Base-by-base conservation (phyloP, 2,329 filamentous ascomycete genomes). In the Cladophialophora yegresii region DNA sequence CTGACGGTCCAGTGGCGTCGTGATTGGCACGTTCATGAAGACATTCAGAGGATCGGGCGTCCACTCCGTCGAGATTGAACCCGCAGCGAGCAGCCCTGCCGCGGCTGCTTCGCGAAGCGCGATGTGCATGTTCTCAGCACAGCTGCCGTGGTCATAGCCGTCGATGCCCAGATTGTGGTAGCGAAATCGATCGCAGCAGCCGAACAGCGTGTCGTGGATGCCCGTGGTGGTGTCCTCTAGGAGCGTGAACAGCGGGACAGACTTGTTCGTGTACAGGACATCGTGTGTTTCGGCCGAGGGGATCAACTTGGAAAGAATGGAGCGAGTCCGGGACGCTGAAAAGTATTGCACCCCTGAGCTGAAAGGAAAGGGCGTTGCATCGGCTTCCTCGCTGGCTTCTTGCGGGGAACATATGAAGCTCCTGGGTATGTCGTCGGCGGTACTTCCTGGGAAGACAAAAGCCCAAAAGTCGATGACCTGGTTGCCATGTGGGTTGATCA, bases 401-500 rank as follows among this genome's bases (percentile, higher is more conserved):
- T 23, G 30, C 12, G 10, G 8, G 5, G 51, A 54, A 9, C 51
- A 28, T n/a, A 54, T 54, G 28, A 54, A 54, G n/a, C 51, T 47
- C n/a, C 26, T 43, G 43, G 32, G 56, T 16, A 22, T 45, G 47
- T 20, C 62, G 28, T 13, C 26, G 30, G 40, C 54, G 51, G 36
- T 32, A 22, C 20, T 47, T 30, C 30, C 33, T 5, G 40, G 58
- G 49, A 79, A 73, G 12, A 78, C 77, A 64, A 82, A 79, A 4
- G 78, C 79, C 79, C 79, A 82, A 49, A 80, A 81, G 67, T 83
- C 81, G 49, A 82, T 74, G 26, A 83, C 80, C 72, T 82, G 80
- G 58, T 79, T 79, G 55, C 80, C 81, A 62, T 77, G 71, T 0
- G 79, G 80, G 69, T 82, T 82, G 70, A 75, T 77, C 62, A 82